Conservation (phyloP, 2,329 filamentous ascomycete species). For the Leptosphaerulina australis region DNA sequence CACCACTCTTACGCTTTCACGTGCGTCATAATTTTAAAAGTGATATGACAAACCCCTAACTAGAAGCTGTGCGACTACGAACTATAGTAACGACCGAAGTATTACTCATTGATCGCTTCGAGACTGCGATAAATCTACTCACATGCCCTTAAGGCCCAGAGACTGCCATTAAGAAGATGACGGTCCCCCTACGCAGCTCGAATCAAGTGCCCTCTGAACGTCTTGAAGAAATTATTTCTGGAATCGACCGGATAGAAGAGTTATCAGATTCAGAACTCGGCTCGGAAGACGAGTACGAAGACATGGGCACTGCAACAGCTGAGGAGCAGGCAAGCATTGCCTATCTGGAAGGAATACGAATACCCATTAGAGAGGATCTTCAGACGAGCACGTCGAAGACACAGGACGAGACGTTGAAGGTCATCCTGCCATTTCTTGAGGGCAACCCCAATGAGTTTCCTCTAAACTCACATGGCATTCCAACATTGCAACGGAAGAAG, state of each 20-base stretch:
- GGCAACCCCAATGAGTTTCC: constrained; percentile 57
- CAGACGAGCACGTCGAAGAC: constrained; percentile 69
- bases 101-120: constrained; percentile 34
- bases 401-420: constrained; percentile 71
- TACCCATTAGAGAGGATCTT: constrained; percentile 69
- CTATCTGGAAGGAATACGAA: constrained; percentile 38
- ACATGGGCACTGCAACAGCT: constrained; percentile 39
- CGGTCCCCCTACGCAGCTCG: constrained; percentile 28
- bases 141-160: constrained; percentile 9
- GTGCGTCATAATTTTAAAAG: neutral
- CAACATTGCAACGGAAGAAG: constrained; percentile 69
- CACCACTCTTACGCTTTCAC: neutral
- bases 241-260: constrained; percentile 42
- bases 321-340: constrained; percentile 39
- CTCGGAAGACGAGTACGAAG: constrained; percentile 44
- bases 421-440: constrained; percentile 71
- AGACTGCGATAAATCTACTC: constrained; percentile 27
- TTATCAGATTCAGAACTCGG: constrained; percentile 38
- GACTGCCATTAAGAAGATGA: constrained; percentile 33
- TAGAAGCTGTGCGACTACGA: constrained; percentile 21
- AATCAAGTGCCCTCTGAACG: constrained; percentile 31
- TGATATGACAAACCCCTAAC: constrained; percentile 16
- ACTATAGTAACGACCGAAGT: constrained; percentile 38
- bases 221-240: constrained; percentile 36
- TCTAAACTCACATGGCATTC: constrained; percentile 75